These are phyloP conservation scores for Sporodiniella umbellata DNA, from an alignment of 371 early-diverging fungal genomes.

Conservation along the genomic window DNA sequence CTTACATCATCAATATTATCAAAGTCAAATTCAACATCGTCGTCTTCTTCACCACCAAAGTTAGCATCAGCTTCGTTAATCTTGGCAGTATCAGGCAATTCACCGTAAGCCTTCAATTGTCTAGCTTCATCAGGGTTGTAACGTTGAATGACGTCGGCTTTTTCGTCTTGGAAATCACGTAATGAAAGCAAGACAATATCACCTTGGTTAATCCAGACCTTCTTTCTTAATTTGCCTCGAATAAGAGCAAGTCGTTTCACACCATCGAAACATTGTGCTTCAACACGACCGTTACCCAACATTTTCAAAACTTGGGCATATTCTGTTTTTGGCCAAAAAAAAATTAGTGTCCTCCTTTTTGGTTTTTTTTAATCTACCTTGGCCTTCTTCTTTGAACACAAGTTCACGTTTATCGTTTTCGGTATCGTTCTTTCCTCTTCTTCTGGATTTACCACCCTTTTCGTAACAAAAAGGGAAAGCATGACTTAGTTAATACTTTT, in stretches of 20 bases:
- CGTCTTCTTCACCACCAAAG: conserved; percentile 70
- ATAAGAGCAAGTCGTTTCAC: conserved; percentile 92
- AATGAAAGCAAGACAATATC: conserved; percentile 95
- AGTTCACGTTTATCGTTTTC: conserved; percentile 94
- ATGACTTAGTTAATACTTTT: too few relatives aligned
- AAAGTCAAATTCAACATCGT: conserved; percentile 88
- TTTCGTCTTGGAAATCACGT: conserved; percentile 96
- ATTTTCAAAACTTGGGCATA: conserved; percentile 95
- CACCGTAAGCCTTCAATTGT: conserved; percentile 91
- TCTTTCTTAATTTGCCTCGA: conserved; percentile 98
- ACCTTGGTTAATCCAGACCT: conserved; percentile 96
- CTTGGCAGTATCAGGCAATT: conserved; percentile 94
- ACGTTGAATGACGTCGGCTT: conserved; percentile 97
- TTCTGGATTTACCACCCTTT: conserved; percentile 95
- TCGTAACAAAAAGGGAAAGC: background rate
- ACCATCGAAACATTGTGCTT: conserved; percentile 94
- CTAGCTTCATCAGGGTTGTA: conserved; percentile 98
- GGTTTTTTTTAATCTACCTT: conserved; percentile 50
- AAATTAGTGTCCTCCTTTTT: background rate
- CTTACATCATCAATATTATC: conserved; percentile 89
- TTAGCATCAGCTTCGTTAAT: conserved; percentile 73
- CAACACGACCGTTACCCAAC: conserved; percentile 97
- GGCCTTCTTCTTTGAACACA: conserved; percentile 92
- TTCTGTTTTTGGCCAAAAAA: conserved; percentile 68
- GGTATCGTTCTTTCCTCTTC: conserved; percentile 97